Conservation (phyloP, 2,329 filamentous ascomycete species). For the Colletotrichum eremochloae region DNA sequence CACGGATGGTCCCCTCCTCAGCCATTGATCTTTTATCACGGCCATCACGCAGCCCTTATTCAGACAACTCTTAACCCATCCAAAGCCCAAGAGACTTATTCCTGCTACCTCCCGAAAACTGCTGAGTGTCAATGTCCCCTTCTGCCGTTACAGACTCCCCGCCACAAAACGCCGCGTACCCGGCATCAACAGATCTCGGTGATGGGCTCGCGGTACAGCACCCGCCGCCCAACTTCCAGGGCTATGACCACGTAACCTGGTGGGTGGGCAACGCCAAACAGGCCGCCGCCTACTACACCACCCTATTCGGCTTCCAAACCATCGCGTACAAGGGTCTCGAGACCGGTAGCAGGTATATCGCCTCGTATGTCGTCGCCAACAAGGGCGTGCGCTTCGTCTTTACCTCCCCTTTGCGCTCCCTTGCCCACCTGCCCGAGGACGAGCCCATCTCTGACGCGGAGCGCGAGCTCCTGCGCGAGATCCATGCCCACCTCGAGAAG, state of each 20-base stretch:
- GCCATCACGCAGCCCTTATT: neutral
- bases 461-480: conserved; percentile 74
- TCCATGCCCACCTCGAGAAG: conserved; percentile 84
- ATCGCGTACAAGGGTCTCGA: conserved; percentile 91
- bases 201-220: conserved; percentile 67
- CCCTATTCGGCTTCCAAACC: conserved; percentile 86
- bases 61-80: neutral
- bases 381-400: conserved; percentile 85
- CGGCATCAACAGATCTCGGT: conserved; percentile 53
- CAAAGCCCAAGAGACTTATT: conserved; percentile 2
- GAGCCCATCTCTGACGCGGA: conserved; percentile 76
- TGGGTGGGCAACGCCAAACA: conserved; percentile 98
- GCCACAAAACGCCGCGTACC: conserved; percentile 58
- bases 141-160: conserved; percentile 68
- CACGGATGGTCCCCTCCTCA: neutral
- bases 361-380: conserved; percentile 87
- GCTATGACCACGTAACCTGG: conserved; percentile 95
- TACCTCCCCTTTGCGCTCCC: conserved; percentile 81
- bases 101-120: conserved; percentile 28
- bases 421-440: conserved; percentile 65
- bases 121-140: conserved; percentile 65
- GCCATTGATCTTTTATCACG: neutral
- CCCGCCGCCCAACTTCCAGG: conserved; percentile 73
- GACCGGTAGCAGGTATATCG: conserved; percentile 84
- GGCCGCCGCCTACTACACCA: conserved; percentile 89